Evolutionary conservation across 169 alveolate species (phyloP).

Genomic region (Plasmodium reichenowi): DNA sequence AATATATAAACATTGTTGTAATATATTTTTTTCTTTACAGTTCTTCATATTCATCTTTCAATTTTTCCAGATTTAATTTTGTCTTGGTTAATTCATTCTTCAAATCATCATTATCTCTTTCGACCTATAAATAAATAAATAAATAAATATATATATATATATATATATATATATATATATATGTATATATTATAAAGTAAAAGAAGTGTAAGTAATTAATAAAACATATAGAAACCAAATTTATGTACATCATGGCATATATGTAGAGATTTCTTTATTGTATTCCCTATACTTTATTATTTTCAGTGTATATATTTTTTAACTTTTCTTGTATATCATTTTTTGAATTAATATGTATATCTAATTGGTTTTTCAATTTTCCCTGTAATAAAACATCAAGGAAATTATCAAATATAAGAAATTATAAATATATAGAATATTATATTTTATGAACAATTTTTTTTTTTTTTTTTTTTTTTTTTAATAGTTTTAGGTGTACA

Average conservation of each 20-base stretch:
- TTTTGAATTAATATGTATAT: conserved; percentile 6
- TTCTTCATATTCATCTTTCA: conserved; percentile 26
- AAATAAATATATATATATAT: not conserved
- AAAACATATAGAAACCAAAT: not conserved
- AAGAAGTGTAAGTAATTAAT: not conserved
- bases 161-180: too few species aligned
- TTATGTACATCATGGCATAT: not conserved
- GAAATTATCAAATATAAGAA: not conserved
- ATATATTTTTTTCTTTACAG: conserved; percentile 4
- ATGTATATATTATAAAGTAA: not conserved
- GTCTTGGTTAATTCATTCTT: conserved; percentile 38
- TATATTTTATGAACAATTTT: not conserved
- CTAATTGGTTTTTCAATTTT: conserved; percentile 20
- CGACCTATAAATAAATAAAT: conserved; percentile 6
- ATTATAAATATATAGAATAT: not conserved
- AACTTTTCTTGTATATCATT: conserved; percentile 27
- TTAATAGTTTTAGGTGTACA: not conserved
- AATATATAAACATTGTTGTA: not conserved
- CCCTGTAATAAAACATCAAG: not conserved
- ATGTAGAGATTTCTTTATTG: not conserved
- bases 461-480: not conserved
- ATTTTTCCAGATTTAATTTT: conserved; percentile 3
- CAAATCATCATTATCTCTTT: conserved; percentile 28
- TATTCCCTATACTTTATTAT: conserved; percentile 15
- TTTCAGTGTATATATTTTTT: conserved; percentile 9